Evolutionary conservation across 164 flowering plant species (phyloP).

Genomic region (Chimonanthus praecox): DNA sequence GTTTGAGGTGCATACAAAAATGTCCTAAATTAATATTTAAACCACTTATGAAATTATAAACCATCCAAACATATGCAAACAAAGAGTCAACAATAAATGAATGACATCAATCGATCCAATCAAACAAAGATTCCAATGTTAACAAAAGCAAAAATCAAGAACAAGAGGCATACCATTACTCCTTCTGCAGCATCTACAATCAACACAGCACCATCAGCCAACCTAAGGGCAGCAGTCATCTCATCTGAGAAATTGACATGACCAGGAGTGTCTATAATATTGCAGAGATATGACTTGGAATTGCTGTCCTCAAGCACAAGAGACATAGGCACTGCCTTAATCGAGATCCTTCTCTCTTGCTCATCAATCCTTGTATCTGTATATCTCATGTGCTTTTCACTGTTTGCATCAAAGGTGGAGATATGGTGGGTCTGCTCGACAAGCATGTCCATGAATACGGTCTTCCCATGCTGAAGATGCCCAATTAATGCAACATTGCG

Average conservation of each 20-base stretch:
- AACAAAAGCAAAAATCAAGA: neutral
- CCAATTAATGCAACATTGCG: slow-evolving; percentile 96
- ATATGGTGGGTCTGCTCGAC: slow-evolving; percentile 95
- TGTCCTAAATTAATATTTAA: too few relatives aligned
- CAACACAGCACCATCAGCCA: slow-evolving; percentile 93
- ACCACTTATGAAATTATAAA: neutral
- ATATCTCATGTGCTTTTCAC: slow-evolving; percentile 97
- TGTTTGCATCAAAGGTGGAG: slow-evolving; percentile 69
- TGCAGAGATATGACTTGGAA: slow-evolving; percentile 84
- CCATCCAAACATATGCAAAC: neutral
- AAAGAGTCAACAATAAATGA: neutral
- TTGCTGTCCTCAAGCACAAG: slow-evolving; percentile 95
- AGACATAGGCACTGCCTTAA: slow-evolving; percentile 94
- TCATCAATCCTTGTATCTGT: slow-evolving; percentile 98
- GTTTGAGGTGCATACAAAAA: neutral
- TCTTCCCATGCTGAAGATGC: slow-evolving; percentile 91
- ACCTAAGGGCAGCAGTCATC: slow-evolving; percentile 96
- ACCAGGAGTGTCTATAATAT: slow-evolving; percentile 96
- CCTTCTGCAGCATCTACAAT: slow-evolving; percentile 39
- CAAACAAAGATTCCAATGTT: neutral
- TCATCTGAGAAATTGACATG: slow-evolving; percentile 98
- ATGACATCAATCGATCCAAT: neutral
- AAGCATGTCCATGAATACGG: slow-evolving; percentile 96
- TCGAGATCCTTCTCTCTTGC: slow-evolving; percentile 96
- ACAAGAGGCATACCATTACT: slow-evolving; percentile 28